Evolutionary conservation across 2,329 filamentous ascomycete genomes (phyloP).

Genomic region (Pseudocercospora crystallina): DNA sequence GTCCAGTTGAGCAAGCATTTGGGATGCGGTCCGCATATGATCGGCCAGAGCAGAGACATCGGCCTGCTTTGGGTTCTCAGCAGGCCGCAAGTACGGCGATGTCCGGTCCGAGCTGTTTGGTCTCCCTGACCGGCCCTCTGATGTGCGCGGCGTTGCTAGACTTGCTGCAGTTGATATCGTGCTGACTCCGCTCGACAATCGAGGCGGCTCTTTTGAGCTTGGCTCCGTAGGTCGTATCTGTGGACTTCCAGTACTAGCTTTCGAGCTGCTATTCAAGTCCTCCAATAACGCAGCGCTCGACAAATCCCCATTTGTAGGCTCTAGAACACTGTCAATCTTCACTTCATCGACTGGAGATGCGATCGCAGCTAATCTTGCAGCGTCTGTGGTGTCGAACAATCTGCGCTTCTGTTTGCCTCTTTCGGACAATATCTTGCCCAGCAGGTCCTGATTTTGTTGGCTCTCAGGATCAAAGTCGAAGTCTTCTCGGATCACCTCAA

Average conservation of each 20-base stretch:
- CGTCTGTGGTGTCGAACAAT: conserved; percentile 59
- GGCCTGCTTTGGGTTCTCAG: conserved; percentile 64
- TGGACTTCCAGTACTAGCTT: conserved; percentile 31
- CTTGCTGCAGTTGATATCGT: conserved; percentile 62
- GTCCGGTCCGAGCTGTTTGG: conserved; percentile 67
- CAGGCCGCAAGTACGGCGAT: conserved; percentile 52
- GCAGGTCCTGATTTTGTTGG: conserved; percentile 67
- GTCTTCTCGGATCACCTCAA: conserved; percentile 77
- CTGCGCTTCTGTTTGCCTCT: conserved; percentile 57
- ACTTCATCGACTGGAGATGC: conserved; percentile 45
- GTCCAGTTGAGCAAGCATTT: conserved; percentile 83
- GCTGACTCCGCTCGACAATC: conserved; percentile 62
- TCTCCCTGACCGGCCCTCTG: conserved; percentile 59
- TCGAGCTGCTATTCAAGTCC: conserved; percentile 53
- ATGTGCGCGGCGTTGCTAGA: conserved; percentile 65
- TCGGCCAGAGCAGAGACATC: conserved; percentile 81
- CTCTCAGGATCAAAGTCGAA: conserved; percentile 79
- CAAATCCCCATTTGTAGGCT: conserved; percentile 76
- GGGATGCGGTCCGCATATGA: conserved; percentile 82
- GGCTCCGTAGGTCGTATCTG: conserved; percentile 14
- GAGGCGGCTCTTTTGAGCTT: conserved; percentile 43
- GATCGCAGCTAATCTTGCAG: conserved; percentile 50
- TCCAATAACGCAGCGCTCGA: conserved; percentile 70
- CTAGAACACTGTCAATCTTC: conserved; percentile 72
- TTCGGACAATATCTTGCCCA: conserved; percentile 64